phyloP scores from a whole-genome alignment of 495 filamentous ascomycete species.

The Aspergillus egyptiacus region DNA sequence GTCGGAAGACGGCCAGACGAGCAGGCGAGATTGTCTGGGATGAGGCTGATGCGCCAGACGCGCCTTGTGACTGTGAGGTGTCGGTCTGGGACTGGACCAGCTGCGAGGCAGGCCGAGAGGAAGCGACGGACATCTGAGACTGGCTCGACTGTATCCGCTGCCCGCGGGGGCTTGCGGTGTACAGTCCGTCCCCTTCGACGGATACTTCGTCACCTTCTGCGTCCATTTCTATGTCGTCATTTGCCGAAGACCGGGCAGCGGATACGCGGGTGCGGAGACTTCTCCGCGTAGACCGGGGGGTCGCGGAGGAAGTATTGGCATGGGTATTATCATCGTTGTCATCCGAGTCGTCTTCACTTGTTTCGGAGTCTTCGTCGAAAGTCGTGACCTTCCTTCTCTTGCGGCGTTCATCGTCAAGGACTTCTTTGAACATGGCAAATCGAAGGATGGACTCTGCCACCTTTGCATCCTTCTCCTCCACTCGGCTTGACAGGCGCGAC shows the following conservation, averaged over 20 bases:
- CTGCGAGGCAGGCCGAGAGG: slow-evolving; percentile 62
- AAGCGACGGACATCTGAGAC: slow-evolving; percentile 61
- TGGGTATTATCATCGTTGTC: slow-evolving; percentile 33
- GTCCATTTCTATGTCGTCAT: slow-evolving; percentile 35
- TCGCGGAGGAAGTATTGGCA: slow-evolving; percentile 31
- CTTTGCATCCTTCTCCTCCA: slow-evolving; percentile 85
- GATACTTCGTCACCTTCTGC: slow-evolving; percentile 29
- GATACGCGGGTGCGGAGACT: slow-evolving; percentile 46
- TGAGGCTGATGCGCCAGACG: slow-evolving; percentile 19
- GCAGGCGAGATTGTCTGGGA: slow-evolving; percentile 50
- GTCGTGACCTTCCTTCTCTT: slow-evolving; percentile 56
- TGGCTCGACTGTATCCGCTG: slow-evolving; percentile 41
- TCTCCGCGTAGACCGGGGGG: slow-evolving; percentile 26
- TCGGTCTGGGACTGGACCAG: slow-evolving; percentile 54
- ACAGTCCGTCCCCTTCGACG: slow-evolving; percentile 52
- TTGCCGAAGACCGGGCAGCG: slow-evolving; percentile 36
- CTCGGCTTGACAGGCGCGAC: slow-evolving; percentile 80
- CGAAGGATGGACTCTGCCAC: slow-evolving; percentile 85
- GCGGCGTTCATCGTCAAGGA: slow-evolving; percentile 78
- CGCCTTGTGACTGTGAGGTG: slow-evolving; percentile 40
- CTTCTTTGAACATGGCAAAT: slow-evolving; percentile 97
- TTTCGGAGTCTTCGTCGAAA: slow-evolving; percentile 45
- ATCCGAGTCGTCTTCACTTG: slow-evolving; percentile 30
- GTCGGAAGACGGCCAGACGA: slow-evolving; percentile 69
- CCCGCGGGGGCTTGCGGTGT: slow-evolving; percentile 51